Evolutionary conservation across 2,329 filamentous ascomycete species (phyloP).

Genomic region (Pleomassaria siparia): DNA sequence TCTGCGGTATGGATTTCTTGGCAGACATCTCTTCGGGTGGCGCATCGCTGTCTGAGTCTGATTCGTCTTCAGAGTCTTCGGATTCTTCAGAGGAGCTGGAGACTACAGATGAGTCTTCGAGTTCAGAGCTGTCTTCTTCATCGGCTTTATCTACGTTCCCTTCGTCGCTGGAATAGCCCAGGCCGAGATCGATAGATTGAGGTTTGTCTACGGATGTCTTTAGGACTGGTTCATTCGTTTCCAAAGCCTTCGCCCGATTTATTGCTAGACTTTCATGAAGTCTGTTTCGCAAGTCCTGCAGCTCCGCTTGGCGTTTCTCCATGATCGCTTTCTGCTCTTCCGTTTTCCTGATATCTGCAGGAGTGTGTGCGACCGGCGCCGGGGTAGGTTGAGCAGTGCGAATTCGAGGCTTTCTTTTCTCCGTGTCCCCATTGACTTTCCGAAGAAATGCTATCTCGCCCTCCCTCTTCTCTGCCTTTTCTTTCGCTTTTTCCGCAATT

Average conservation of each 20-base stretch:
- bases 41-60: slow-evolving; percentile 33
- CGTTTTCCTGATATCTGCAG: slow-evolving; percentile 2
- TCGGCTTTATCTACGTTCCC: slow-evolving; percentile 19
- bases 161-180: slow-evolving; percentile 36
- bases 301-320: slow-evolving; percentile 5
- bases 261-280: slow-evolving; percentile 35
- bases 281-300: slow-evolving; percentile 38
- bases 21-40: slow-evolving; percentile 44
- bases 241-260: slow-evolving; percentile 14
- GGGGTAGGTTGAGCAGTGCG: background rate
- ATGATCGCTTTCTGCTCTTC: slow-evolving; percentile 11
- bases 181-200: slow-evolving; percentile 24
- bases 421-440: slow-evolving; percentile 22
- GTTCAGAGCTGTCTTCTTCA: slow-evolving; percentile 20
- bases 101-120: slow-evolving; percentile 35
- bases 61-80: slow-evolving; percentile 23
- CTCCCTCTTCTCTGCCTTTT: slow-evolving; percentile 24
- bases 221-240: background rate
- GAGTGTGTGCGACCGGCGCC: background rate
- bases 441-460: slow-evolving; percentile 45
- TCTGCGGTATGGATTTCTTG: slow-evolving; percentile 21
- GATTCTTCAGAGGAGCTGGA: slow-evolving; percentile 28
- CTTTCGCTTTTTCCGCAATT: slow-evolving; percentile 63
- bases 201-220: slow-evolving; percentile 2
- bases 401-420: slow-evolving; percentile 3